phyloP scores from a whole-genome alignment of 1,284 basidiomycete genomes.

The Rhizopogon parksii region DNA sequence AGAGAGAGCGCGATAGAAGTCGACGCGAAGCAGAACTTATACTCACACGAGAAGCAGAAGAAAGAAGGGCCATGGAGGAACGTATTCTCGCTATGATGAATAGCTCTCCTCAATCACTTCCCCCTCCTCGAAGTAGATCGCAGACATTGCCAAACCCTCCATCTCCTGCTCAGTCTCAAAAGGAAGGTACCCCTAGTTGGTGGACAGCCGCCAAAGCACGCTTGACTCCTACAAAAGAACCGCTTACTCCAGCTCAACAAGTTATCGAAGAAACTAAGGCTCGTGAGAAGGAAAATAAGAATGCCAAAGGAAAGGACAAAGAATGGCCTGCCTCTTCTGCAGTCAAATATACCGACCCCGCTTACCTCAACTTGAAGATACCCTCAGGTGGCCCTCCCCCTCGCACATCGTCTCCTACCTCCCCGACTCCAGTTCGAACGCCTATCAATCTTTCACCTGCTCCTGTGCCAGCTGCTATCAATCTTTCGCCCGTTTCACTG shows the following conservation, averaged over 20 bases:
- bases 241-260: slow-evolving; percentile 73
- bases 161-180: slow-evolving; percentile 56
- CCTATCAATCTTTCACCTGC: slow-evolving; percentile 44
- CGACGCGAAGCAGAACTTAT: slow-evolving; percentile 71
- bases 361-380: slow-evolving; percentile 48
- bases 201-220: slow-evolving; percentile 64
- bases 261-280: slow-evolving; percentile 65
- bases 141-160: slow-evolving; percentile 51
- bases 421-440: slow-evolving; percentile 50
- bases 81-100: slow-evolving; percentile 67
- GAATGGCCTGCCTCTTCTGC: slow-evolving; percentile 50
- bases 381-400: slow-evolving; percentile 29
- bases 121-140: slow-evolving; percentile 46
- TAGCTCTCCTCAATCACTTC: slow-evolving; percentile 30
- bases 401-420: slow-evolving; percentile 45
- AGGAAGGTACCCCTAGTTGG: slow-evolving; percentile 50
- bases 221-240: slow-evolving; percentile 72
- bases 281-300: slow-evolving; percentile 54
- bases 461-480: slow-evolving; percentile 21
- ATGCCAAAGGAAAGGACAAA: slow-evolving; percentile 42
- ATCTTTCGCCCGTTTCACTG: slow-evolving; percentile 29
- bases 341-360: slow-evolving; percentile 45
- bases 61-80: slow-evolving; percentile 61
- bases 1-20: slow-evolving; percentile 64
- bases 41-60: slow-evolving; percentile 60